Conservation (phyloP, 2,329 filamentous ascomycete genomes). For the Neocucurbitaria cava region DNA sequence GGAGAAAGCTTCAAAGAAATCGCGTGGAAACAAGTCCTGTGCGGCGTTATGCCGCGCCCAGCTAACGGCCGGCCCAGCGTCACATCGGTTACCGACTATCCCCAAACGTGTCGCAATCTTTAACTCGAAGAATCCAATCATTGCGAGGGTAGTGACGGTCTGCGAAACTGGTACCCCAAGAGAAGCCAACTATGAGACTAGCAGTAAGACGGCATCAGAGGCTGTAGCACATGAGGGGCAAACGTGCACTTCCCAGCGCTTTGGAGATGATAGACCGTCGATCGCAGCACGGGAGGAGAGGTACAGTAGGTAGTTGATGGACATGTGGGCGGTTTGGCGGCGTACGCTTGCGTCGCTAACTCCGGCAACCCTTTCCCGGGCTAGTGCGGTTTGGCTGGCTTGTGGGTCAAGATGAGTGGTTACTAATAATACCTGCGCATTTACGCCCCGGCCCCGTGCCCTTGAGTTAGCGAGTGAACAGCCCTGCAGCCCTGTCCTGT, state of each 20-base stretch:
- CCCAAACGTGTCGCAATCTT: slow-evolving; percentile 12
- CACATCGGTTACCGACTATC: slow-evolving; percentile 21
- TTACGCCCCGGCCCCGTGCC: not conserved
- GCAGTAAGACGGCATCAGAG: slow-evolving; percentile 39
- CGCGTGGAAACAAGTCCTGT: slow-evolving; percentile 18
- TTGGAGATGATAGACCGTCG: slow-evolving; percentile 34
- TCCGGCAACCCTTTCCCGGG: slow-evolving; percentile 19
- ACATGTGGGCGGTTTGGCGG: slow-evolving; percentile 12
- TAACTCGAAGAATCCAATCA: slow-evolving; percentile 10
- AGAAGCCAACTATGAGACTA: slow-evolving; percentile 13
- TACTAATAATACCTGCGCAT: not conserved
- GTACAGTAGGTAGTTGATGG: slow-evolving; percentile 11
- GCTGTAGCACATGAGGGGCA: slow-evolving; percentile 31
- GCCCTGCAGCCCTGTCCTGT: slow-evolving; percentile 15
- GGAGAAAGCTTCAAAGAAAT: slow-evolving; percentile 26
- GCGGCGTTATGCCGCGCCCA: slow-evolving; percentile 18
- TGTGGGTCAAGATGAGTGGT: slow-evolving; percentile 1
- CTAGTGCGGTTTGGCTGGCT: slow-evolving; percentile 13
- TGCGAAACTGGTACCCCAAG: slow-evolving; percentile 7
- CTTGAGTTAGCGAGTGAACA: slow-evolving; percentile 1
- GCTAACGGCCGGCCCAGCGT: slow-evolving; percentile 20
- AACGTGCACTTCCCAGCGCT: slow-evolving; percentile 28
- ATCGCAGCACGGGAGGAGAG: slow-evolving; percentile 28
- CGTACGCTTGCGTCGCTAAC: slow-evolving; percentile 18
- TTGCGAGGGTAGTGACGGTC: slow-evolving; percentile 6